Base-by-base conservation (phyloP, 345 rosid genomes). In the Boechera retrofracta region DNA sequence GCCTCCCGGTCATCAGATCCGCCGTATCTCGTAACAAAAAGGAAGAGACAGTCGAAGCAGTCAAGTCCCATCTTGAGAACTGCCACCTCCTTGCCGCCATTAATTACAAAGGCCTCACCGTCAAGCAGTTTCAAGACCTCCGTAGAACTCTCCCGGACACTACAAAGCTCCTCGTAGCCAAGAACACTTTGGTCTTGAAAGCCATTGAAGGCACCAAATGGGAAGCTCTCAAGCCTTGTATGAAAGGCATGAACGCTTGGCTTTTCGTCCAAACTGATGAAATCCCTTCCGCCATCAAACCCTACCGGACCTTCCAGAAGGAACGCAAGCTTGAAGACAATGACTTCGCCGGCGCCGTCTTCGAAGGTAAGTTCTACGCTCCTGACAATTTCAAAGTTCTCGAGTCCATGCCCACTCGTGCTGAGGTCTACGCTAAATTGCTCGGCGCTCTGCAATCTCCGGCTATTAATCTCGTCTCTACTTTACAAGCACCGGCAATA, bases 241-340 rank as follows among this genome's bases (percentile, higher is more conserved):
- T 94, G 99, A 91, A 76, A 59, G 99, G 99, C 8, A 95, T 92
- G 99, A 92, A 92, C 45, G 98, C 87, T 32, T 95, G 97, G 96
- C 88, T 92, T 28, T 95, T 95, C 52, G 98, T 92, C 7, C 99
- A 91, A 65, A 83, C 77, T 7, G 99, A 95, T 73, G 99, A 92
- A 73, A 90, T 95, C 42, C 98, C 97, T 1, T 86, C 86, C 13
- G 90, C 97, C 1, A 74, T 95, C 36, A 91, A 88, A 77, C 99
- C 99, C 2, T 95, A 88, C 78, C 80, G 97, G 82, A 68, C 39
- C 15, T 95, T 95, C 59, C 91, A 88, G 73, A 92, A 84, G 75
- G 99, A 89, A 69, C 84, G 82, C 53, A 92, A 89, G 78, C 77
- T 91, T 56, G 93, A 90, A 28, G 80, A 72, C 8, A 93, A 90